Percentiles rank a stretch among this genome's conserved stretches.
These are phyloP conservation scores for Solanum chacoense DNA, from an alignment of 305 asterid species.

Conservation along the genomic window DNA sequence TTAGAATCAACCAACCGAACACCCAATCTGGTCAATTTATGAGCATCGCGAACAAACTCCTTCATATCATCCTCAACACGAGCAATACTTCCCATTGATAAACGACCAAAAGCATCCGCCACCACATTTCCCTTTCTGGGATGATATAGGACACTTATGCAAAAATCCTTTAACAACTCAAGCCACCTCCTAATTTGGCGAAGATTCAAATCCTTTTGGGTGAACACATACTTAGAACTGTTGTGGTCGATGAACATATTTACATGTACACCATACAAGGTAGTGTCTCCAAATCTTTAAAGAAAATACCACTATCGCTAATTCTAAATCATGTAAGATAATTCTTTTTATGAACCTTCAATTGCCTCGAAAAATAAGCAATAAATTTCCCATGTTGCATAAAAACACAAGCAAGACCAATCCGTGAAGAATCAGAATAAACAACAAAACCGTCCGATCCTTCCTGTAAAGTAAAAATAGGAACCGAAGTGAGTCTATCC, in stretches of 20 bases:
- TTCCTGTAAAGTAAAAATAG: neutral
- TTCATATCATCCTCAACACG: too few relatives aligned
- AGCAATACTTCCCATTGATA: too few relatives aligned
- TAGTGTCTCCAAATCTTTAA: neutral
- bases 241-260: neutral
- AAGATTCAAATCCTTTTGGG: neutral
- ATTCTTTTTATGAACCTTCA: neutral
- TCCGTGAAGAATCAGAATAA: neutral
- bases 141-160: too few relatives aligned
- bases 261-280: neutral
- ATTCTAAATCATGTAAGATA: neutral
- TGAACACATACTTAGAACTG: neutral
- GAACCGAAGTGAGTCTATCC: neutral
- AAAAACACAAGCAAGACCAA: neutral
- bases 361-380: neutral
- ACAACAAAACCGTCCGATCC: neutral
- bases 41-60: too few relatives aligned
- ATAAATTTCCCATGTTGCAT: neutral
- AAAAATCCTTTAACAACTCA: neutral
- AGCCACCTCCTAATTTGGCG: neutral
- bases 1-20: too few relatives aligned
- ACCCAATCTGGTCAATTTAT: too few relatives aligned
- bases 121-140: too few relatives aligned
- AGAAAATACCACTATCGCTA: neutral
- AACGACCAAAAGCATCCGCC: too few relatives aligned